A percentile compares a stretch with the other conserved stretches of the same genome.
Conservation (phyloP, 2,329 filamentous ascomycete species). For the Thelonectria blattea region DNA sequence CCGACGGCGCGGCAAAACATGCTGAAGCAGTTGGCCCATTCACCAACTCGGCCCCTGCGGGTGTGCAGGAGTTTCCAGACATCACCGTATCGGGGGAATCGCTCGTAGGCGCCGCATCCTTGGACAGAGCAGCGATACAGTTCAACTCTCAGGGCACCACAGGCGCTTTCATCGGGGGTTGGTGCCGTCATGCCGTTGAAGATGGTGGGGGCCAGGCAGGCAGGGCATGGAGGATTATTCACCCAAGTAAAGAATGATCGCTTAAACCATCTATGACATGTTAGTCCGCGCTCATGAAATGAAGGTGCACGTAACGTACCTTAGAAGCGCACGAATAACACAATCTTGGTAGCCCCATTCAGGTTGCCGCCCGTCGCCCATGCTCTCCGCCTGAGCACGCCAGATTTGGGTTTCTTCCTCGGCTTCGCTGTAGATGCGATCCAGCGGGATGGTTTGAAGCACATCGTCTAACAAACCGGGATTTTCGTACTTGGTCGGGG, state of each 20-base stretch:
- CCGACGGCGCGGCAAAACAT: conserved; percentile 96
- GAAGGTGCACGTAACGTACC: conserved; percentile 56
- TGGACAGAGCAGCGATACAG: conserved; percentile 84
- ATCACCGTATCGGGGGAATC: conserved; percentile 93
- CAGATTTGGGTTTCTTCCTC: conserved; percentile 92
- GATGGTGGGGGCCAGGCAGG: conserved; percentile 83
- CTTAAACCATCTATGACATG: conserved; percentile 76
- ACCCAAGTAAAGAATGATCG: conserved; percentile 95
- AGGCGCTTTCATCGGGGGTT: conserved; percentile 86
- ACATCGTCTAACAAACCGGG: conserved; percentile 93
- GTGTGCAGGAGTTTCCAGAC: conserved; percentile 92
- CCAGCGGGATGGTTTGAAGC: conserved; percentile 81
- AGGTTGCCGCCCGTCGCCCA: conserved; percentile 78
- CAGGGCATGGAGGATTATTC: conserved; percentile 87
- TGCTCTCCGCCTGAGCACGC: conserved; percentile 84
- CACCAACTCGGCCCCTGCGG: conserved; percentile 82
- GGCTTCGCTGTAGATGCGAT: conserved; percentile 90
- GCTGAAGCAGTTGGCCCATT: conserved; percentile 98
- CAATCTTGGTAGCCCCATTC: conserved; percentile 99
- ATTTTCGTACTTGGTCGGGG: conserved; percentile 94
- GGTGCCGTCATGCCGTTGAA: conserved; percentile 84
- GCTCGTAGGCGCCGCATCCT: conserved; percentile 78
- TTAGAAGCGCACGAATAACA: conserved; percentile 84
- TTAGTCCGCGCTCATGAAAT: conserved; percentile 23
- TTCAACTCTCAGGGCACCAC: conserved; percentile 86